Conservation (phyloP, 2,329 filamentous ascomycete species). For the Paraphoma chrysanthemicola region DNA sequence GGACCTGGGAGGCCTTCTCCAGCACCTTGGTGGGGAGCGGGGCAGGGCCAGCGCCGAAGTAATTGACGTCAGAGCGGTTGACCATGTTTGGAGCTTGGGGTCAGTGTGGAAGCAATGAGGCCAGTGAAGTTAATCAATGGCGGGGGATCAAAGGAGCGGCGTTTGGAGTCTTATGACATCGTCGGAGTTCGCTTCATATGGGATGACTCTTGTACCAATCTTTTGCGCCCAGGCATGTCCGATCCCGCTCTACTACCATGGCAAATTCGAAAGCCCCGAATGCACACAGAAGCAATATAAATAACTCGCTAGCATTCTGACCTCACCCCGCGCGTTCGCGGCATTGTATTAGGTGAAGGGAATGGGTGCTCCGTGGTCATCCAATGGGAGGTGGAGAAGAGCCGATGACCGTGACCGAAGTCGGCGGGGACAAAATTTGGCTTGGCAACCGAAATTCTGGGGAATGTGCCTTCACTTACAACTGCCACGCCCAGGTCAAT, state of each 20-base stretch:
- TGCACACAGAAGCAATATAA: slow-evolving; percentile 3
- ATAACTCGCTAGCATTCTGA: slow-evolving; percentile 4
- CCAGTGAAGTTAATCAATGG: slow-evolving; percentile 2
- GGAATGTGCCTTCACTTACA: slow-evolving; percentile 2
- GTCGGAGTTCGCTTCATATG: slow-evolving; percentile 31
- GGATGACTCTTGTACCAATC: slow-evolving; percentile 32
- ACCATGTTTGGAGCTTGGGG: slow-evolving; percentile 62
- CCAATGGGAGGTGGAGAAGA: slow-evolving; percentile 35
- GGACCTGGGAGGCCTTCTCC: slow-evolving; percentile 74
- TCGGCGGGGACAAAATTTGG: slow-evolving; percentile 30
- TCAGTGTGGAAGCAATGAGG: not conserved
- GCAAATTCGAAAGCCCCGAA: too few relatives aligned
- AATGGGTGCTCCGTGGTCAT: slow-evolving; percentile 19
- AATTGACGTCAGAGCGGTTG: slow-evolving; percentile 75
- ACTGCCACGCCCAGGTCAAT: slow-evolving; percentile 27
- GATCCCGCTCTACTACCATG: slow-evolving; percentile 19
- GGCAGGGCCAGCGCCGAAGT: slow-evolving; percentile 93
- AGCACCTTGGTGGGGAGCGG: slow-evolving; percentile 82
- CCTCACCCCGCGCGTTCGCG: slow-evolving; percentile 12
- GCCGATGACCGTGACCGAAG: slow-evolving; percentile 41
- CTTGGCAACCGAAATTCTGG: slow-evolving; percentile 13
- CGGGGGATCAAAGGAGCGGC: slow-evolving; percentile 8
- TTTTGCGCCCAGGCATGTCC: slow-evolving; percentile 19
- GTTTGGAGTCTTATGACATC: slow-evolving; percentile 13
- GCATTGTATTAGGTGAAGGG: slow-evolving; percentile 26